phyloP scores from a whole-genome alignment of 257 asterid species.

The Fraxinus cuspidata region DNA sequence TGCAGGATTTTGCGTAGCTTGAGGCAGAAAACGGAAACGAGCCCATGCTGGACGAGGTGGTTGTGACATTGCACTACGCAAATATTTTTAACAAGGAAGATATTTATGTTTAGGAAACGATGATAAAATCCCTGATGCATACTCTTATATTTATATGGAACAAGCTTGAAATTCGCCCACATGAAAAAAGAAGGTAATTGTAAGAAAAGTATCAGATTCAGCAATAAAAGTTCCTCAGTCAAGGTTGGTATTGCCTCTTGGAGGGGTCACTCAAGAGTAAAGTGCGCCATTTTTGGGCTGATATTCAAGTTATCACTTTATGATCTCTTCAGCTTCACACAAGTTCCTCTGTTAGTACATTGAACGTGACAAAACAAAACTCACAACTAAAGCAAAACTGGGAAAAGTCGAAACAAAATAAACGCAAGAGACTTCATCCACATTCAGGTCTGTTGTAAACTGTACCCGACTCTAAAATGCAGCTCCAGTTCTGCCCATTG shows the following conservation, averaged over 20 bases:
- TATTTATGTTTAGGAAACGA: not conserved
- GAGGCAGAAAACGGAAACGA: not conserved
- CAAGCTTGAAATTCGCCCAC: not conserved
- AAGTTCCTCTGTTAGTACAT: not conserved
- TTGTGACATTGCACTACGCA: conserved; percentile 17
- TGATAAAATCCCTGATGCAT: not conserved
- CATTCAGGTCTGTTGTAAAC: not conserved
- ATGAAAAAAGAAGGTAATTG: not conserved
- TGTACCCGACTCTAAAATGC: too few species aligned
- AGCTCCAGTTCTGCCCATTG: too few species aligned
- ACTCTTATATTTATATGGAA: not conserved
- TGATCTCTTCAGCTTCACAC: not conserved
- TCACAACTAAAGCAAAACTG: not conserved
- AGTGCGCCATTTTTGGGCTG: not conserved
- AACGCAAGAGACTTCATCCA: not conserved
- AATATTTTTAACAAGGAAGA: not conserved
- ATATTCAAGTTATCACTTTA: not conserved
- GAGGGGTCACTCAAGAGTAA: conserved; percentile 24
- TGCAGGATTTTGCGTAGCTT: not conserved
- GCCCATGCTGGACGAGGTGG: conserved; percentile 33
- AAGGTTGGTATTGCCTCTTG: conserved; percentile 37
- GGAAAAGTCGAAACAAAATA: not conserved
- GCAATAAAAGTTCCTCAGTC: not conserved
- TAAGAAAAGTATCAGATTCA: conserved; percentile 48
- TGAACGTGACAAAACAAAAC: not conserved